These are phyloP conservation scores for Boletellus sp. DNA, from an alignment of 1,284 basidiomycete genomes.

Conservation along the genomic window DNA sequence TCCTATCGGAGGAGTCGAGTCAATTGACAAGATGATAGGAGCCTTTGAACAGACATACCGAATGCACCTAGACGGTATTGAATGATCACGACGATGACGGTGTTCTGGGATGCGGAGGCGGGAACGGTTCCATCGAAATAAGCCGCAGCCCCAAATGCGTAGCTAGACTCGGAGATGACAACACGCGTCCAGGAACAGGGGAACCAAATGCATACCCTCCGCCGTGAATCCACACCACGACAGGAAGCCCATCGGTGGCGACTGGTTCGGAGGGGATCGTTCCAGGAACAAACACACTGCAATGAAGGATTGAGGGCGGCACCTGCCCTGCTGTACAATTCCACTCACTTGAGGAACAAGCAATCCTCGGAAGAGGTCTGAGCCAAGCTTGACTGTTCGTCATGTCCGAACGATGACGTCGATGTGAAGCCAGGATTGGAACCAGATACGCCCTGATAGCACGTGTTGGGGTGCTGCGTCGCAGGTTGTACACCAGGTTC, in stretches of 20 bases:
- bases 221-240: conserved; percentile 24
- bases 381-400: conserved; percentile 4
- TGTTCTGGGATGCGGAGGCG: conserved; percentile 17
- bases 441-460: conserved; percentile 5
- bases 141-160: conserved; percentile 6
- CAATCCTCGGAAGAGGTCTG: conserved; percentile 17
- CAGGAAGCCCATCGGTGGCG: conserved; percentile 6
- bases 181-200: too few species aligned
- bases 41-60: conserved; percentile 23
- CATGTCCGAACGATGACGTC: background rate
- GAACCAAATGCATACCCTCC: conserved; percentile 14
- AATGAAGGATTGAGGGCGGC: background rate
- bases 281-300: conserved; percentile 17
- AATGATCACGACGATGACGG: conserved; percentile 36
- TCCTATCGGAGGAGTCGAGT: conserved; percentile 13
- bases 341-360: conserved; percentile 22
- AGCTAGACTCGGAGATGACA: conserved; percentile 6
- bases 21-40: background rate
- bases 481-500: conserved; percentile 11
- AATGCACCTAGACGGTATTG: conserved; percentile 44
- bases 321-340: too few species aligned
- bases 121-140: conserved; percentile 16
- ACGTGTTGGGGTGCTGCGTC: conserved; percentile 14
- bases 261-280: background rate
- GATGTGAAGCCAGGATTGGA: background rate